phyloP scores from a whole-genome alignment of 352 stramenopile genomes.

The Phytopythium helicoides region DNA sequence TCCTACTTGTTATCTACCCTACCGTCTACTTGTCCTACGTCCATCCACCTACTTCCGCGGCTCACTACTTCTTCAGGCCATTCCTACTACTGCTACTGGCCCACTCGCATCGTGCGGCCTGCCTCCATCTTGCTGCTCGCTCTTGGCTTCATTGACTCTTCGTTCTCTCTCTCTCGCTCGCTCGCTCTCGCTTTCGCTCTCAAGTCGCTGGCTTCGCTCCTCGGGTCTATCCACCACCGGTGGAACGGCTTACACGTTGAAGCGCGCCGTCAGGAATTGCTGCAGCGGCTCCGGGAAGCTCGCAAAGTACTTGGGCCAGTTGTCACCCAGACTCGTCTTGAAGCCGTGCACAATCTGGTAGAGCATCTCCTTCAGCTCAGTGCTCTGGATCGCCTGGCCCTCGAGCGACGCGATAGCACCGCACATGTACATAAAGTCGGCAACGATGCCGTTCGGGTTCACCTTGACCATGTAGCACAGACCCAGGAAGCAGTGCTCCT shows the following conservation, averaged over 20 bases:
- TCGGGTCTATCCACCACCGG: not conserved
- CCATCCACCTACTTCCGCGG: slow-evolving; percentile 25
- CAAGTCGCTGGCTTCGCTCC: slow-evolving; percentile 7
- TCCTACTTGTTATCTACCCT: not conserved
- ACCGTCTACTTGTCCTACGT: not conserved
- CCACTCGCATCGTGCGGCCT: slow-evolving; percentile 9
- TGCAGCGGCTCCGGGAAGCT: slow-evolving; percentile 81
- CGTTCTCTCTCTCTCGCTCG: not conserved
- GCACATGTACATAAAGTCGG: slow-evolving; percentile 91
- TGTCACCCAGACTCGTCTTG: slow-evolving; percentile 84
- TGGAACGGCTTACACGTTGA: slow-evolving; percentile 59
- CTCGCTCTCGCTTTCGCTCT: not conserved
- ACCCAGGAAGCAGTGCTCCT: slow-evolving; percentile 89
- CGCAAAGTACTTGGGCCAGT: slow-evolving; percentile 84
- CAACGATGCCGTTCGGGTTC: slow-evolving; percentile 86
- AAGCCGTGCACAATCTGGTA: slow-evolving; percentile 89
- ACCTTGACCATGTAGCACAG: slow-evolving; percentile 91
- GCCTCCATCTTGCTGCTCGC: slow-evolving; percentile 23
- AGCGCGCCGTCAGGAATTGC: slow-evolving; percentile 77
- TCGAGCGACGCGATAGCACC: slow-evolving; percentile 86
- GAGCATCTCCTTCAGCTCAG: slow-evolving; percentile 82
- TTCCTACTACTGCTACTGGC: slow-evolving; percentile 40
- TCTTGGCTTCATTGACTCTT: slow-evolving; percentile 7
- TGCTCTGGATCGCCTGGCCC: slow-evolving; percentile 70
- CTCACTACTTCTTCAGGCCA: slow-evolving; percentile 34